Percentiles rank a stretch among this genome's conserved stretches.
These are phyloP conservation scores for Ogataea sp. DNA, from an alignment of 805 yeast species.

Conservation along the genomic window DNA sequence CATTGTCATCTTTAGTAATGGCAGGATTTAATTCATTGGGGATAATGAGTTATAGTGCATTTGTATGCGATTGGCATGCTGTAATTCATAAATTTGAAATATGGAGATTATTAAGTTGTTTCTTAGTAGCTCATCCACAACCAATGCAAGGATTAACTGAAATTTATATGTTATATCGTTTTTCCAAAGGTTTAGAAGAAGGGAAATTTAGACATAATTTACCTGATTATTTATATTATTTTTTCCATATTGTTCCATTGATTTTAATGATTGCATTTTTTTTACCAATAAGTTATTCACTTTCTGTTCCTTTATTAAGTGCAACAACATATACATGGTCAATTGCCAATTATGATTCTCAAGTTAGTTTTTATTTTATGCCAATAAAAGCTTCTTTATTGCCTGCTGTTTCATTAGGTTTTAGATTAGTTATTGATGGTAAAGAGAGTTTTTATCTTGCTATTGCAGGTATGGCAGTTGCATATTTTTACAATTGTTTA, in stretches of 20 bases:
- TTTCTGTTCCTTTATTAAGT: constrained; percentile 34
- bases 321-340: constrained; percentile 60
- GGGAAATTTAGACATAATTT: constrained; percentile 37
- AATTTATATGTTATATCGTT: constrained; percentile 48
- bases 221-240: constrained; percentile 52
- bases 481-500: constrained; percentile 53
- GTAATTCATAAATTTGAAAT: constrained; percentile 28
- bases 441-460: constrained; percentile 31
- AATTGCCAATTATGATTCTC: constrained; percentile 42
- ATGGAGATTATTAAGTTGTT: constrained; percentile 42
- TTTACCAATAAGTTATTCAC: constrained; percentile 21
- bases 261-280: constrained; percentile 28
- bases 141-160: constrained; percentile 41
- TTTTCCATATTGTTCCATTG: constrained; percentile 38
- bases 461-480: constrained; percentile 44
- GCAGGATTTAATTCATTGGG: constrained; percentile 31
- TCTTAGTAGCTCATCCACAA: constrained; percentile 34
- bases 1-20: constrained; percentile 37
- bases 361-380: constrained; percentile 44
- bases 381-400: constrained; percentile 50
- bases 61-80: constrained; percentile 23
- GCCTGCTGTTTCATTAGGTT: constrained; percentile 35
- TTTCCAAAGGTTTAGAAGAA: constrained; percentile 49
- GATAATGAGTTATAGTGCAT: constrained; percentile 13
- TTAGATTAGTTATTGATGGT: constrained; percentile 38